Base-by-base conservation (phyloP, 768 basidiomycete species). In the Butyriboletus loyo region DNA sequence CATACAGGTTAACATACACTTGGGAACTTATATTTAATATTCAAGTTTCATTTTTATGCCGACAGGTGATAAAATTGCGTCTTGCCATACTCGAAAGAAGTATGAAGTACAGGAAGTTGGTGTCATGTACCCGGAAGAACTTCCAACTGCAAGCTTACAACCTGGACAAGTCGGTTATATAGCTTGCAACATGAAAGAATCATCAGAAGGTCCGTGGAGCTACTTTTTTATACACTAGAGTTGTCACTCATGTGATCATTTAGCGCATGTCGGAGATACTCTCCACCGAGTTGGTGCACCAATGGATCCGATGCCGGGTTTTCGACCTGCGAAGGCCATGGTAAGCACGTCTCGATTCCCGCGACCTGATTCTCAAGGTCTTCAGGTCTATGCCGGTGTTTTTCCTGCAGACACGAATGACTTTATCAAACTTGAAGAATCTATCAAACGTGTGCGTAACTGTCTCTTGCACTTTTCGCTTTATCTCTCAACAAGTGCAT, bases 111-210 rank as follows among this genome's bases (percentile, higher is more conserved):
- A 84, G 22, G 92, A 95, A 59, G 70, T 97, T 28, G 96, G 95
- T 14, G 80, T 96, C 49, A 84, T 96, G 79, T 77, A 94, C 66
- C 95, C 96, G 5, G 89, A 92, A 63, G 92, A 96, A 68, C 75
- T 85, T n/a, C 78, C 89, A 13, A 88, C 86, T 0, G 73, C 73
- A 11, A 77, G 75, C 49, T 72, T 93, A 41, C 77, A 79, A 50
- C 81, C 88, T 32, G 91, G 91, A 7, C 91, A 93, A 71, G 92
- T 93, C 17, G 90, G 92, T 15, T 94, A 84, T 63, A 80, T 92
- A 51, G 89, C 92, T 1, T 98, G 96, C 70, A 96, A 94, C 65
- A 98, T 99, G 96, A 99, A 98, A 69, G 89, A 97, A 60, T 89
- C 90, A 10, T 83, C 89, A 14, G 93, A 98, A 77, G 94, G 94